phyloP scores from a whole-genome alignment of 495 filamentous ascomycete species.

The Neurospora tetraspora region DNA sequence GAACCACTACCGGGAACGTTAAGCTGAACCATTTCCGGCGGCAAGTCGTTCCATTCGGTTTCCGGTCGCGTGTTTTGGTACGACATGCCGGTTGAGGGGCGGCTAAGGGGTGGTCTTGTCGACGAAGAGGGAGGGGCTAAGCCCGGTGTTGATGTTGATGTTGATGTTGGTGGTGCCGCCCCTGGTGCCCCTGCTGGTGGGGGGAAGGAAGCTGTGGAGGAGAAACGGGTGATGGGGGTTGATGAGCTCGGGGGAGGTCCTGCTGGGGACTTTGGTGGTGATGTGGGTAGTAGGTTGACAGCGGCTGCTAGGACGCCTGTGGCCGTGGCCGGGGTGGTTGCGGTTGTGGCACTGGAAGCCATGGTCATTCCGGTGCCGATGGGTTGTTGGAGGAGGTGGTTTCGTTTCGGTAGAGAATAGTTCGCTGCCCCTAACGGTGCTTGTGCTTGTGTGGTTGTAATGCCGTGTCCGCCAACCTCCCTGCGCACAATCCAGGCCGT shows the following conservation, averaged over 20 bases:
- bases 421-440: neutral
- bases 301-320: slow-evolving; percentile 2
- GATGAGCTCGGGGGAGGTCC: neutral
- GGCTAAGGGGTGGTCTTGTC: slow-evolving; percentile 2
- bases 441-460: neutral
- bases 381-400: neutral
- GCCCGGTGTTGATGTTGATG: neutral
- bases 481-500: slow-evolving; percentile 66
- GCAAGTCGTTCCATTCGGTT: slow-evolving; percentile 49
- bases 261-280: neutral
- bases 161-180: neutral
- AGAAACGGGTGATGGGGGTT: neutral
- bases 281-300: neutral
- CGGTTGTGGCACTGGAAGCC: neutral
- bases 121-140: slow-evolving; percentile 2
- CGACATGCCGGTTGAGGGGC: slow-evolving; percentile 23
- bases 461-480: slow-evolving; percentile 14
- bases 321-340: neutral
- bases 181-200: neutral
- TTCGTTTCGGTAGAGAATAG: neutral
- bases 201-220: neutral
- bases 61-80: slow-evolving; percentile 42
- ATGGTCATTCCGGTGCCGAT: neutral
- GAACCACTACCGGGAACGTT: neutral
- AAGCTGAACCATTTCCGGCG: slow-evolving; percentile 35